phyloP scores from a whole-genome alignment of 306 rosid genomes.

The Nissolia schottii region DNA sequence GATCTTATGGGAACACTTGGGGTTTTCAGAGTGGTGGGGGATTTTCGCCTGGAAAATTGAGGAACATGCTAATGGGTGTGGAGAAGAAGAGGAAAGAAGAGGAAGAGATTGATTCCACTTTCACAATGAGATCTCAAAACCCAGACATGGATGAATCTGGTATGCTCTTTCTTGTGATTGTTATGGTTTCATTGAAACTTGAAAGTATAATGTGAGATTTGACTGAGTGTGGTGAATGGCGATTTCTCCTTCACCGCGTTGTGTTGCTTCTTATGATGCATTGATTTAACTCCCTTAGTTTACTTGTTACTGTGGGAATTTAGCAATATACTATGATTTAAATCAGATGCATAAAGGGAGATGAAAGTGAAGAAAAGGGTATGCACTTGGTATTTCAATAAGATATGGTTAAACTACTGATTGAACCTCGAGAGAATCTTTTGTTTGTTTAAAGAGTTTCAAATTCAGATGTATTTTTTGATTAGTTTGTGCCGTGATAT shows the following conservation, averaged over 20 bases:
- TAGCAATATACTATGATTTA: neutral
- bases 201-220: slow-evolving; percentile 5
- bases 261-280: neutral
- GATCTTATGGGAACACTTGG: slow-evolving; percentile 21
- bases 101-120: slow-evolving; percentile 57
- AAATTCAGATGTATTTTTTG: neutral
- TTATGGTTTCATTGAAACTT: neutral
- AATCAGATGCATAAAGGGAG: neutral
- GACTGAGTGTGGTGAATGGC: neutral
- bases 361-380: neutral
- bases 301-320: neutral
- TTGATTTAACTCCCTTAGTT: slow-evolving; percentile 3
- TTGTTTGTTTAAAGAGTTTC: slow-evolving; percentile 2
- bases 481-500: slow-evolving; percentile 5
- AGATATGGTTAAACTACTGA: neutral
- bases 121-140: slow-evolving; percentile 61
- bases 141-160: slow-evolving; percentile 70
- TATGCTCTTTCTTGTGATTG: slow-evolving; percentile 22
- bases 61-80: slow-evolving; percentile 77
- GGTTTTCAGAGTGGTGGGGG: slow-evolving; percentile 72
- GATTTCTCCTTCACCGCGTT: slow-evolving; percentile 7
- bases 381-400: neutral
- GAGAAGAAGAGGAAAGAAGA: slow-evolving; percentile 81
- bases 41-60: slow-evolving; percentile 85
- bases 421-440: neutral